Percentiles rank a stretch among this genome's conserved stretches.
Evolutionary conservation across 768 basidiomycete species (phyloP).

Genomic region (Leccinum ochraceum): DNA sequence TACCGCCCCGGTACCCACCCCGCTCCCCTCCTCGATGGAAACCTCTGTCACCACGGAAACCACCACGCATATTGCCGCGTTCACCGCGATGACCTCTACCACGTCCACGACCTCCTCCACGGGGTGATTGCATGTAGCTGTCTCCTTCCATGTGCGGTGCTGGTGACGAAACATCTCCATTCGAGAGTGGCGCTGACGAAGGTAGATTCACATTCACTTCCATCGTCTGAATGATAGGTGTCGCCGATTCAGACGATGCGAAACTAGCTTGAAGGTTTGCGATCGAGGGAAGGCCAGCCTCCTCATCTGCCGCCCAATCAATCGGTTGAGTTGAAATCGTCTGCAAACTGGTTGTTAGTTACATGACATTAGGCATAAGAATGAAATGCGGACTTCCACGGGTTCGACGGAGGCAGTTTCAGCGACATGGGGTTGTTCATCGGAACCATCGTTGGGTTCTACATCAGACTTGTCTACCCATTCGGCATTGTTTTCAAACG

Average conservation of each 20-base stretch:
- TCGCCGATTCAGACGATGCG: constrained; percentile 70
- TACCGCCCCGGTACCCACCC: constrained; percentile 36
- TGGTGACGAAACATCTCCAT: constrained; percentile 25
- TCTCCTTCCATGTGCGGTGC: constrained; percentile 49
- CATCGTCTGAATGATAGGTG: constrained; percentile 45
- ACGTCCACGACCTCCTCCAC: constrained; percentile 52
- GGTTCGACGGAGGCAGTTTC: constrained; percentile 16
- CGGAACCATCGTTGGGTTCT: constrained; percentile 16
- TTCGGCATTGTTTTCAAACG: constrained; percentile 54
- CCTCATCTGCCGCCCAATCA: constrained; percentile 87
- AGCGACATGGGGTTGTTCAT: constrained; percentile 18
- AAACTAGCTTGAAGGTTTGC: constrained; percentile 75
- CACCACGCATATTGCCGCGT: constrained; percentile 42
- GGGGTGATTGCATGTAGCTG: constrained; percentile 52
- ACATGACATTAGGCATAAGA: background rate
- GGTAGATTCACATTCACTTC: constrained; percentile 38
- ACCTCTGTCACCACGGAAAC: constrained; percentile 41
- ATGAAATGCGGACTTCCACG: constrained; percentile 34
- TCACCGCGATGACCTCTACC: constrained; percentile 44
- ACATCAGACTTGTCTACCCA: constrained; percentile 55
- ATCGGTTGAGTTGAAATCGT: constrained; percentile 41
- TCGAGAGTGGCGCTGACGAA: constrained; percentile 17
- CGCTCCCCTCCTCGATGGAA: constrained; percentile 40
- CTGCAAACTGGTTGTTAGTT: constrained; percentile 14
- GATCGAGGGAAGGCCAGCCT: constrained; percentile 75